Percentiles rank a stretch among this genome's conserved stretches.
Conservation (phyloP, 2,329 filamentous ascomycete genomes). For the Domatiomyces globalis region DNA sequence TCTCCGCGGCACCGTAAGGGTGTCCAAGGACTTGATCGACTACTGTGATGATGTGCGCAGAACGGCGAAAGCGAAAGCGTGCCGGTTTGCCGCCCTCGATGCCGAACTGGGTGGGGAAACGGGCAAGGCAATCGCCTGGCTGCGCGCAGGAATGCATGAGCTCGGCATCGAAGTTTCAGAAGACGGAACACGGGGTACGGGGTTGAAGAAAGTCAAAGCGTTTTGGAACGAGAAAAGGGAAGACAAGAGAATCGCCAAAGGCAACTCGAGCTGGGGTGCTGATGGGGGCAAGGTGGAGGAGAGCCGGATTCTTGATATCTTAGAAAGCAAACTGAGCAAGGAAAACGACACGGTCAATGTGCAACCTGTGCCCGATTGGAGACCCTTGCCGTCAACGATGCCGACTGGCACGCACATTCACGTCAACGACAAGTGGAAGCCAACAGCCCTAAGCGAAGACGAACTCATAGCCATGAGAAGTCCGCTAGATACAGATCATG, state of each 20-base stretch:
- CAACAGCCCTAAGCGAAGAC: conserved; percentile 50
- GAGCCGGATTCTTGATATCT: conserved; percentile 67
- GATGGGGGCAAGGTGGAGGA: conserved; percentile 81
- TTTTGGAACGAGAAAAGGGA: conserved; percentile 19
- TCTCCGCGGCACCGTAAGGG: conserved; percentile 33
- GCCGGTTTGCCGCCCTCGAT: conserved; percentile 80
- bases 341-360: conserved; percentile 89
- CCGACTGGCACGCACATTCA: conserved; percentile 84
- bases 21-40: conserved; percentile 52
- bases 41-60: conserved; percentile 65
- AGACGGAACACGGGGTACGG: conserved; percentile 18
- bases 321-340: conserved; percentile 79
- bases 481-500: conserved; percentile 36
- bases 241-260: conserved; percentile 55
- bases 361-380: conserved; percentile 57
- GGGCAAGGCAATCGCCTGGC: conserved; percentile 75
- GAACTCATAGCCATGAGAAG: conserved; percentile 46
- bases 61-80: conserved; percentile 69
- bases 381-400: conserved; percentile 60
- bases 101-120: conserved; percentile 69
- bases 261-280: conserved; percentile 51
- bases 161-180: conserved; percentile 15
- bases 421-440: conserved; percentile 37
- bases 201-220: conserved; percentile 12
- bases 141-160: conserved; percentile 57